Percentiles rank a stretch among this genome's conserved stretches.
These are phyloP conservation scores for Plasmodium gallinaceum DNA, from an alignment of 169 alveolate species.

Conservation along the genomic window DNA sequence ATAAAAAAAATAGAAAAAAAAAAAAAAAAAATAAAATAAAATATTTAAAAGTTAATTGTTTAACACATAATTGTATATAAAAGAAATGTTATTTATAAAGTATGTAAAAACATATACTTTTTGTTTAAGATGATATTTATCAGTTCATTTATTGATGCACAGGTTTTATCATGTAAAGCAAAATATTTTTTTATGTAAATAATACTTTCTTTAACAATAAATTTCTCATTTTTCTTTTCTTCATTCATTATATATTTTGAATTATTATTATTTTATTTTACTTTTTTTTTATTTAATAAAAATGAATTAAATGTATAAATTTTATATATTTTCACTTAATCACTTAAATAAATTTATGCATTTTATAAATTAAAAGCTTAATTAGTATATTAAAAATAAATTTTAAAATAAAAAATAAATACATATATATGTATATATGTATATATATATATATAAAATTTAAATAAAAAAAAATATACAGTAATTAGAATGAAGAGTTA, in stretches of 20 bases:
- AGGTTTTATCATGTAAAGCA: conserved; percentile 45
- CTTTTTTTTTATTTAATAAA: neutral
- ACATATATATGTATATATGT: no score
- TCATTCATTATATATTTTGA: conserved; percentile 28
- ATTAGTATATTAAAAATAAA: no score
- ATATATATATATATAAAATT: no score
- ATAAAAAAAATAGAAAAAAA: neutral
- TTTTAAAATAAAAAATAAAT: no score
- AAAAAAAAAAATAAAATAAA: conserved; percentile 1
- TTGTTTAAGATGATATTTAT: conserved; percentile 33
- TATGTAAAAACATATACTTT: conserved; percentile 8
- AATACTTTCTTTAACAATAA: conserved; percentile 44
- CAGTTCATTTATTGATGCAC: conserved; percentile 38
- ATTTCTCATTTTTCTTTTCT: conserved; percentile 16
- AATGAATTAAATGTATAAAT: no score
- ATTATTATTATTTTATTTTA: neutral
- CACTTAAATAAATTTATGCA: no score
- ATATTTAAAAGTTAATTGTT: neutral
- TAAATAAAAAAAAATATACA: no score
- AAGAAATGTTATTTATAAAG: neutral
- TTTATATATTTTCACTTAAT: no score
- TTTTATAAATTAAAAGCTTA: no score
- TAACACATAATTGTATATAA: neutral
- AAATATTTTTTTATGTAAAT: conserved; percentile 58
- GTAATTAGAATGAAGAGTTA: no score